Evolutionary conservation across 805 yeast genomes (phyloP).

Genomic region (Candida namnaoensis): DNA sequence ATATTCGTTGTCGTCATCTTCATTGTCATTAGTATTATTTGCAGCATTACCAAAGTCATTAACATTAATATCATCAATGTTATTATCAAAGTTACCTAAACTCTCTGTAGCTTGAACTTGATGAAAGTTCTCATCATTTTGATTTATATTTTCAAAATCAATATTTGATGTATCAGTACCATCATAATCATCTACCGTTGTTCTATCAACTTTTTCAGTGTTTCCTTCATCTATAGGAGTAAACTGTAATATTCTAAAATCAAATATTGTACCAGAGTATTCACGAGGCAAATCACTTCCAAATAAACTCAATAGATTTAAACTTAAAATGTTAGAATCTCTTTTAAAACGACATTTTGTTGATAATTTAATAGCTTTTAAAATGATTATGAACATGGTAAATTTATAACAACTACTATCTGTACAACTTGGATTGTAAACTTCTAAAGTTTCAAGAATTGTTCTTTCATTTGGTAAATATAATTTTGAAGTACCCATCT

Average conservation of each 20-base stretch:
- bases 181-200: no score
- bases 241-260: slow-evolving; percentile 25
- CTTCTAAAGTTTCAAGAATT: slow-evolving; percentile 50
- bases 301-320: slow-evolving; percentile 33
- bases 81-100: neutral
- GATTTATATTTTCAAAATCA: neutral
- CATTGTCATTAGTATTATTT: slow-evolving; percentile 3
- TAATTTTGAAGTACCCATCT: slow-evolving; percentile 64
- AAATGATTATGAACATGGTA: slow-evolving; percentile 34
- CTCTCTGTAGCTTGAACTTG: neutral
- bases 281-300: slow-evolving; percentile 21
- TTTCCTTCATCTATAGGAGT: slow-evolving; percentile 9
- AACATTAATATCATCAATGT: no score
- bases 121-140: neutral
- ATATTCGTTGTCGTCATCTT: slow-evolving; percentile 7
- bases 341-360: slow-evolving; percentile 45
- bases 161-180: no score
- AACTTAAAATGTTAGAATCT: slow-evolving; percentile 35
- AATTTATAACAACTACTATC: slow-evolving; percentile 44
- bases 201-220: no score
- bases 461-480: slow-evolving; percentile 55
- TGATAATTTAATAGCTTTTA: slow-evolving; percentile 41
- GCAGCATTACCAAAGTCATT: neutral
- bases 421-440: slow-evolving; percentile 20
- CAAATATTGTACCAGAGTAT: slow-evolving; percentile 32